Percentiles rank a stretch among this genome's conserved stretches.
Conservation (phyloP, 495 filamentous ascomycete species). For the Xylaria acuta region DNA sequence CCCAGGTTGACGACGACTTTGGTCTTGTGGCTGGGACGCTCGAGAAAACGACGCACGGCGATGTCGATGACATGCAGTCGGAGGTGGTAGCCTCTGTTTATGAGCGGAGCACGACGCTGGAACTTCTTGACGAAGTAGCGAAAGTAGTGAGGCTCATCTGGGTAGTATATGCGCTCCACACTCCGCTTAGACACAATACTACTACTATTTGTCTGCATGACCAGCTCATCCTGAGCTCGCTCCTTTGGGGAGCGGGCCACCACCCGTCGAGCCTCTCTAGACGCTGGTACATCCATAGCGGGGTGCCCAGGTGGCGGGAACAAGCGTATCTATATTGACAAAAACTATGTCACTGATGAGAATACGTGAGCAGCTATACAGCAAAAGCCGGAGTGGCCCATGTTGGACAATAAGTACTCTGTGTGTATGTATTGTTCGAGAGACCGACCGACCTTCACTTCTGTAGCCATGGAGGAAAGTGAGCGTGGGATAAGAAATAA, state of each 20-base stretch:
- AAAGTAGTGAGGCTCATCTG: slow-evolving; percentile 78
- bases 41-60: slow-evolving; percentile 72
- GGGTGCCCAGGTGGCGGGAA: neutral
- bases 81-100: slow-evolving; percentile 88
- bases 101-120: slow-evolving; percentile 77
- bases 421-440: neutral
- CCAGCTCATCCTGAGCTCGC: slow-evolving; percentile 63
- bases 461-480: too few species aligned
- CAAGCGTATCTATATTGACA: neutral
- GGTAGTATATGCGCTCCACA: slow-evolving; percentile 82
- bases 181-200: slow-evolving; percentile 90
- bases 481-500: neutral
- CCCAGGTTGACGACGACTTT: slow-evolving; percentile 87
- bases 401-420: neutral
- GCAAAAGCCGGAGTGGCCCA: neutral
- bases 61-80: slow-evolving; percentile 81
- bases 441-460: neutral
- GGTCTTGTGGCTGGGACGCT: slow-evolving; percentile 60
- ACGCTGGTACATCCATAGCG: slow-evolving; percentile 16
- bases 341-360: neutral
- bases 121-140: slow-evolving; percentile 86
- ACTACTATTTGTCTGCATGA: slow-evolving; percentile 91
- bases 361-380: neutral
- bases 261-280: slow-evolving; percentile 44
- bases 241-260: slow-evolving; percentile 36